These are phyloP conservation scores for Sclerotiophoma versabilis DNA, from an alignment of 2,329 filamentous ascomycete species.

Conservation along the genomic window DNA sequence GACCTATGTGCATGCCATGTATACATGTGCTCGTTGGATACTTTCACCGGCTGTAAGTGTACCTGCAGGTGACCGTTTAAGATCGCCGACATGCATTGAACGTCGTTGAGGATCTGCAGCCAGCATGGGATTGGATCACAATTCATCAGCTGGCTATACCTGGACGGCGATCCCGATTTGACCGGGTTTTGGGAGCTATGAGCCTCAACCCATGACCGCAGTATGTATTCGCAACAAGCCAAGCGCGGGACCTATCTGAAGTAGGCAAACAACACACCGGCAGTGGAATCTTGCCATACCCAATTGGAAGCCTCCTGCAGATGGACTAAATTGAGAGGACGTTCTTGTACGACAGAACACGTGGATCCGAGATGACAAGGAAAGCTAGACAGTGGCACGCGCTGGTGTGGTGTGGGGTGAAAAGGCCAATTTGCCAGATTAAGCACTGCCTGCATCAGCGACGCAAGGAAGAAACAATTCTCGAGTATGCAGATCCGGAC, in stretches of 20 bases:
- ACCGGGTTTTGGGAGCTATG: not conserved
- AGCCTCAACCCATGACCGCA: constrained; percentile 6
- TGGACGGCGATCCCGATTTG: constrained; percentile 15
- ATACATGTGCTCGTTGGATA: not conserved
- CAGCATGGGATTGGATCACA: not conserved
- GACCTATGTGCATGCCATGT: not conserved
- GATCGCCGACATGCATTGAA: not conserved
- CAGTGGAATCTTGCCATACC: constrained; percentile 24
- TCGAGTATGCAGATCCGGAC: not conserved
- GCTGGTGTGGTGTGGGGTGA: constrained; percentile 24
- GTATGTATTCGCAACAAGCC: constrained; percentile 4
- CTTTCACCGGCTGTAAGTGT: not conserved
- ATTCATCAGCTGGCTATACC: not conserved
- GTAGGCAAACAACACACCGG: constrained; percentile 10
- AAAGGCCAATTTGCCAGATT: not conserved
- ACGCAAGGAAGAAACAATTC: constrained; percentile 3
- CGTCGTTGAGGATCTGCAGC: constrained; percentile 1
- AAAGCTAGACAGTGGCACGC: constrained; percentile 21
- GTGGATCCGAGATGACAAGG: constrained; percentile 21
- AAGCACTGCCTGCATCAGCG: constrained; percentile 8
- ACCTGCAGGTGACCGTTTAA: not conserved
- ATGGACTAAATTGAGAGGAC: constrained; percentile 19
- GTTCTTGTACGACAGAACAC: constrained; percentile 33
- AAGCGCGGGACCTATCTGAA: not conserved
- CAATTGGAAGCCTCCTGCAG: constrained; percentile 30